Conservation (phyloP, 768 basidiomycete species). For the Clitopilus passeckerianus region DNA sequence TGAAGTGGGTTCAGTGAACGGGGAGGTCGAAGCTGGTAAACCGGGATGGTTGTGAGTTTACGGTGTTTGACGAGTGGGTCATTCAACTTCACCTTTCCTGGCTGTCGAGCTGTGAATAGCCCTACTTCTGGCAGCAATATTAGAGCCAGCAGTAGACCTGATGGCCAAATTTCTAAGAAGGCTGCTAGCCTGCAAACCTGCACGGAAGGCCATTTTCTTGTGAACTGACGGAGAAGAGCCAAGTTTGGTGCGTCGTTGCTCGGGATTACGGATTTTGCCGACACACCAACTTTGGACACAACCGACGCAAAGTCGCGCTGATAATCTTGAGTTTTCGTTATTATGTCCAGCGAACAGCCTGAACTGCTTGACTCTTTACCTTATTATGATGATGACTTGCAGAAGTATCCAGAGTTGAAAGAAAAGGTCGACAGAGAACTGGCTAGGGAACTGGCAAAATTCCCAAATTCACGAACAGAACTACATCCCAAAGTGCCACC, state of each 20-base stretch:
- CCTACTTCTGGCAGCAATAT: constrained; percentile 1
- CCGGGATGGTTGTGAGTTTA: not conserved
- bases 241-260: not conserved
- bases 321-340: constrained; percentile 5
- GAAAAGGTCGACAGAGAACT: constrained; percentile 77
- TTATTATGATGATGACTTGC: constrained; percentile 92
- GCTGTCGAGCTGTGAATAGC: constrained; percentile 36
- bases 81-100: constrained; percentile 37
- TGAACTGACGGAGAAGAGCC: not conserved
- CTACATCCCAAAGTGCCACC: constrained; percentile 74
- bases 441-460: constrained; percentile 66
- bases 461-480: constrained; percentile 53
- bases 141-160: constrained; percentile 17
- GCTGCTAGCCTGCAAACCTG: constrained; percentile 1
- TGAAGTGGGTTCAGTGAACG: constrained; percentile 87
- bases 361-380: constrained; percentile 82
- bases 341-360: constrained; percentile 8
- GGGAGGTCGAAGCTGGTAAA: constrained; percentile 56
- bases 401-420: constrained; percentile 63
- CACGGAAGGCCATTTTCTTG: constrained; percentile 29
- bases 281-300: not conserved
- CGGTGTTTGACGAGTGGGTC: not conserved
- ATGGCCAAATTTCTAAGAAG: not conserved
- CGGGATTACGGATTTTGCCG: constrained; percentile 28
- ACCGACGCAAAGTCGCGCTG: not conserved